A percentile compares a stretch with the other conserved stretches of the same genome.
phyloP scores from a whole-genome alignment of 2,329 filamentous ascomycete genomes.

The Aphanoascus verrucosus region DNA sequence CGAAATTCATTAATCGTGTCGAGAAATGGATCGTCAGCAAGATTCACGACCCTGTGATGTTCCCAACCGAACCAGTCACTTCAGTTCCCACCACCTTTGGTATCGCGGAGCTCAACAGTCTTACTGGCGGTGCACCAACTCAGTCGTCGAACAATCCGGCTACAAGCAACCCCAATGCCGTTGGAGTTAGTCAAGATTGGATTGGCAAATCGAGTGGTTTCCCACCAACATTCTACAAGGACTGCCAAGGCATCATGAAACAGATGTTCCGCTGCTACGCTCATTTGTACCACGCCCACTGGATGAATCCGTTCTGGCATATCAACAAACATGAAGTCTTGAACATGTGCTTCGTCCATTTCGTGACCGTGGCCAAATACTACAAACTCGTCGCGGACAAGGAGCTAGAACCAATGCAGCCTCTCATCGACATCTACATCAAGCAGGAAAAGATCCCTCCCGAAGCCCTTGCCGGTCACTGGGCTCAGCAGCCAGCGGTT shows the following conservation, averaged over 20 bases:
- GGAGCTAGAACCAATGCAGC: conserved; percentile 93
- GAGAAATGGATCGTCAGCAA: conserved; percentile 97
- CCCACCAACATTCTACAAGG: conserved; percentile 75
- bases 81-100: conserved; percentile 47
- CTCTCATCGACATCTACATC: conserved; percentile 82
- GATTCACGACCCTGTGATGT: conserved; percentile 78
- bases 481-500: conserved; percentile 27
- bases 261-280: conserved; percentile 99
- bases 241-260: conserved; percentile 88
- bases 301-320: conserved; percentile 71
- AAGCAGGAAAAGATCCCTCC: conserved; percentile 77
- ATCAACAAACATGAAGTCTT: conserved; percentile 60
- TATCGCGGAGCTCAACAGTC: conserved; percentile 43
- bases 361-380: conserved; percentile 67
- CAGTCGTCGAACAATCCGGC: conserved; percentile 44
- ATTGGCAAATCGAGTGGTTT: conserved; percentile 89
- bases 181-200: conserved; percentile 55
- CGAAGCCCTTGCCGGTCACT: conserved; percentile 42
- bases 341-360: conserved; percentile 81
- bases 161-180: conserved; percentile 35
- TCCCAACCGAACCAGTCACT: conserved; percentile 71
- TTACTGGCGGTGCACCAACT: conserved; percentile 30
- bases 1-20: conserved; percentile 89
- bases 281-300: conserved; percentile 96
- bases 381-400: conserved; percentile 76